Conservation (phyloP, 179 eudicot genomes). For the Sideroxylon spinosum region DNA sequence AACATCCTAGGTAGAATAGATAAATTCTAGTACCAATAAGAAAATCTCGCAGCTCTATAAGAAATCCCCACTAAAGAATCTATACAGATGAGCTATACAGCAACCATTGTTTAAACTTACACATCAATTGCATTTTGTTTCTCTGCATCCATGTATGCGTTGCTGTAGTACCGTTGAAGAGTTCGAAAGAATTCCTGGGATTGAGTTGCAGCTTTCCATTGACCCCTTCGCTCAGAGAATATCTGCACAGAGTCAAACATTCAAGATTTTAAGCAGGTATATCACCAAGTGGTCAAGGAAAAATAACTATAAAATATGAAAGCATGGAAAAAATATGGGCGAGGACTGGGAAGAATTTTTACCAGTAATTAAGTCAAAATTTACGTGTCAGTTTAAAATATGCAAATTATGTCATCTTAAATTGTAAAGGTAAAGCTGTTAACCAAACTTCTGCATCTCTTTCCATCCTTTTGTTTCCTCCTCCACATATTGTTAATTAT, state of each 20-base stretch:
- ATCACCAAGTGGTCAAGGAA: neutral
- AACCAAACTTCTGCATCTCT: too few relatives aligned
- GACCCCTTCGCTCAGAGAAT: conserved; percentile 76
- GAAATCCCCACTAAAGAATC: neutral
- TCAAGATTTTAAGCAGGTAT: neutral
- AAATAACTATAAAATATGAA: neutral
- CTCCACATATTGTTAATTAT: too few relatives aligned
- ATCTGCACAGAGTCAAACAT: conserved; percentile 35
- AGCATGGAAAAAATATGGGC: too few relatives aligned
- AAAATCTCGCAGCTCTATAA: neutral
- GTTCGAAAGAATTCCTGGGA: conserved; percentile 85
- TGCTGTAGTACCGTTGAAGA: conserved; percentile 74
- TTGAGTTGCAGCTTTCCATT: conserved; percentile 82
- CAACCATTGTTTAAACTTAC: conserved; percentile 26
- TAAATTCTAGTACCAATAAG: neutral
- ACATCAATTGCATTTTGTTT: conserved; percentile 78
- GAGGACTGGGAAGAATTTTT: neutral
- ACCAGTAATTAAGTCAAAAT: too few relatives aligned
- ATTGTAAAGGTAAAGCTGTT: too few relatives aligned
- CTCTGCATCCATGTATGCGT: conserved; percentile 80
- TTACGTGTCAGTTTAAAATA: too few relatives aligned
- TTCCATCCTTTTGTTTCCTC: too few relatives aligned
- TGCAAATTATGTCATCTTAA: too few relatives aligned
- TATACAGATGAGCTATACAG: neutral
- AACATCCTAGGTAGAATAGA: too few relatives aligned